Base-by-base conservation (phyloP, 2,329 filamentous ascomycete species). In the Amphichorda felina region DNA sequence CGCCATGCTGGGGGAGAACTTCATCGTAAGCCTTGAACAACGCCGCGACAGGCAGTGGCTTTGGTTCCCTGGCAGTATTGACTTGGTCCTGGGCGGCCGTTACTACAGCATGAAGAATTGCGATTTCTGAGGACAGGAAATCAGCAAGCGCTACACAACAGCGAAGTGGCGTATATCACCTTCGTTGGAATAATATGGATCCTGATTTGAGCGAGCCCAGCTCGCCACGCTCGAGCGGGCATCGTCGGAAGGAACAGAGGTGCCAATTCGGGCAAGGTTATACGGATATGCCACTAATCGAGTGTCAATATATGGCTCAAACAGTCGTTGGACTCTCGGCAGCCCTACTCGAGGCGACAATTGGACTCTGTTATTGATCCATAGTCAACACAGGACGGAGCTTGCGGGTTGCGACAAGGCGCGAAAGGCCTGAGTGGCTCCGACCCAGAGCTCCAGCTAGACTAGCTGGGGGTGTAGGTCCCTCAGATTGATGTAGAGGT, bases 11-110 rank as follows among this genome's bases (percentile, higher is more conserved):
- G 5, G 72, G 73, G n/a, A 94, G 70, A 29, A 88, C 68, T 38
- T 74, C 67, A 50, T 91, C 81, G 52, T 93, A 93, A 21, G 85
- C 84, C 36, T 71, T 69, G 57, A 93, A 93, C 14, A 94, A 70
- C 8, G 85, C 84, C 50, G 78, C 77, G 39, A 81, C 85, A 4
- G 83, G 79, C 16, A 82, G 66, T 37, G 72, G 70, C 46, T 81
- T 72, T 33, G 69, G 68, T 38, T 78, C 71, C 2, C 74, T 64
- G 2, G 74, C 60, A 9, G 57, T 57, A 31, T 71, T 61, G 36
- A 75, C 66, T 21, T 82, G 68, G 28, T 72, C 63, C 58, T 88
- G 75, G 30, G 84, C 87, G 46, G 71, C 68, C 41, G 67, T 64
- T 49, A 93, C 78, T 49, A 94, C 83, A 39, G 81, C 70, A 56